These are phyloP conservation scores for Chrysoporthe puriensis DNA, from an alignment of 2,329 filamentous ascomycete genomes.

Conservation along the genomic window DNA sequence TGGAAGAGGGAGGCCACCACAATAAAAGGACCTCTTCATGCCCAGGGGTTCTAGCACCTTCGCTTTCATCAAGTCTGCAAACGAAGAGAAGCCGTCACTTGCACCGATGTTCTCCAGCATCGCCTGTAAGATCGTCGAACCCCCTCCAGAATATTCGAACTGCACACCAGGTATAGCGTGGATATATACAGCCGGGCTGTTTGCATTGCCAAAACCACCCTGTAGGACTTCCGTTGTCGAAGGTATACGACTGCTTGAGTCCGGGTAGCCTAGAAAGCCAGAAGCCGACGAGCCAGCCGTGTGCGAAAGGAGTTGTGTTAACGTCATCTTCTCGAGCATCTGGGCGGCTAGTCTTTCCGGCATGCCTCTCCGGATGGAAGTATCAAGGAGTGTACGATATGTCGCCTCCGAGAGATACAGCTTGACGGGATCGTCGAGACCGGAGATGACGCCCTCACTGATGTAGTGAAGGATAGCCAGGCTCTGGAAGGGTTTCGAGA, in stretches of 20 bases:
- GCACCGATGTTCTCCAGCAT: slow-evolving; percentile 22
- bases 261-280: slow-evolving; percentile 21
- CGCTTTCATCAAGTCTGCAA: slow-evolving; percentile 19
- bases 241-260: slow-evolving; percentile 5
- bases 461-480: slow-evolving; percentile 20
- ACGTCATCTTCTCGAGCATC: slow-evolving; percentile 19
- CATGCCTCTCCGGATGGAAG: slow-evolving; percentile 15
- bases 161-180: slow-evolving; percentile 16
- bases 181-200: slow-evolving; percentile 18
- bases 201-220: slow-evolving; percentile 19
- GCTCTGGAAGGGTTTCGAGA: slow-evolving; percentile 26
- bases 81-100: slow-evolving; percentile 3
- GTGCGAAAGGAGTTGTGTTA: slow-evolving; percentile 24
- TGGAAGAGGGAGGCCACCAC: slow-evolving; percentile 8
- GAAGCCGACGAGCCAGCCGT: slow-evolving; percentile 16
- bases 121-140: slow-evolving; percentile 23
- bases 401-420: slow-evolving; percentile 12
- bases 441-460: slow-evolving; percentile 18
- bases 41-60: slow-evolving; percentile 21
- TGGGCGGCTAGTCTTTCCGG: slow-evolving; percentile 15
- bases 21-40: slow-evolving; percentile 25
- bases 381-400: slow-evolving; percentile 17
- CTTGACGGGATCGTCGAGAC: slow-evolving; percentile 20
- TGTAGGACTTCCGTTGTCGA: slow-evolving; percentile 17
- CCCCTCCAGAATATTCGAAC: slow-evolving; percentile 21